phyloP scores from a whole-genome alignment of 108 stramenopile species.

The Skeletonema grethae region DNA sequence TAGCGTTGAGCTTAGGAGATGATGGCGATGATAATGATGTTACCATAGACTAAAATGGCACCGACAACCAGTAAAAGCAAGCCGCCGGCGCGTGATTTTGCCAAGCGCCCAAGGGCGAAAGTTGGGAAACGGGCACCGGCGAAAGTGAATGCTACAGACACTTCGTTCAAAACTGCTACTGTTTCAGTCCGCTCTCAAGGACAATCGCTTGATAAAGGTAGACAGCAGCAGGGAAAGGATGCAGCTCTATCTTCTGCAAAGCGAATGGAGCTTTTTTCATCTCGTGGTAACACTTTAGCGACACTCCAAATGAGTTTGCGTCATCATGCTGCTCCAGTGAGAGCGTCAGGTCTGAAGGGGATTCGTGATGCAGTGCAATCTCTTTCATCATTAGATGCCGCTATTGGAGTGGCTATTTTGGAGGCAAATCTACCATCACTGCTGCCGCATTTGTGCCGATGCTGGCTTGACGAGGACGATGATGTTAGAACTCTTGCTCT shows the following conservation, averaged over 20 bases:
- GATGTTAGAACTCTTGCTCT: constrained; percentile 62
- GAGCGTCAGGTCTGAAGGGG: constrained; percentile 71
- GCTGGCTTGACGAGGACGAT: constrained; percentile 76
- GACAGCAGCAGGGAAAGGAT: constrained; percentile 15
- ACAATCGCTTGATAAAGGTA: constrained; percentile 41
- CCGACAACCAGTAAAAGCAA: constrained; percentile 19
- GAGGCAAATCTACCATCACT: constrained; percentile 37
- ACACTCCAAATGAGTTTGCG: constrained; percentile 54
- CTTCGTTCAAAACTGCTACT: constrained; percentile 70
- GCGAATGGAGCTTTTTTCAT: constrained; percentile 52
- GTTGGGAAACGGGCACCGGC: constrained; percentile 80
- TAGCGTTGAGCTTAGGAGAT: no score
- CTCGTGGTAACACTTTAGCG: constrained; percentile 63
- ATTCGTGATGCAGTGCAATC: constrained; percentile 61
- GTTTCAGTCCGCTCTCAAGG: constrained; percentile 56
- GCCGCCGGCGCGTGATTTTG: constrained; percentile 51
- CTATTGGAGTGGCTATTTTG: constrained; percentile 51
- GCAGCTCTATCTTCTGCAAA: constrained; percentile 19
- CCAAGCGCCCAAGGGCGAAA: constrained; percentile 81
- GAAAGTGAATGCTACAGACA: constrained; percentile 75
- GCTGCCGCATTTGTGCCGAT: constrained; percentile 55
- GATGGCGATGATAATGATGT: no score
- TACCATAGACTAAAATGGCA: constrained; percentile 17
- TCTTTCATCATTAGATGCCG: constrained; percentile 25
- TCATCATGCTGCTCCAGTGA: constrained; percentile 71